These are phyloP conservation scores for Exophiala bonariae DNA, from an alignment of 2,329 filamentous ascomycete species.

Conservation along the genomic window DNA sequence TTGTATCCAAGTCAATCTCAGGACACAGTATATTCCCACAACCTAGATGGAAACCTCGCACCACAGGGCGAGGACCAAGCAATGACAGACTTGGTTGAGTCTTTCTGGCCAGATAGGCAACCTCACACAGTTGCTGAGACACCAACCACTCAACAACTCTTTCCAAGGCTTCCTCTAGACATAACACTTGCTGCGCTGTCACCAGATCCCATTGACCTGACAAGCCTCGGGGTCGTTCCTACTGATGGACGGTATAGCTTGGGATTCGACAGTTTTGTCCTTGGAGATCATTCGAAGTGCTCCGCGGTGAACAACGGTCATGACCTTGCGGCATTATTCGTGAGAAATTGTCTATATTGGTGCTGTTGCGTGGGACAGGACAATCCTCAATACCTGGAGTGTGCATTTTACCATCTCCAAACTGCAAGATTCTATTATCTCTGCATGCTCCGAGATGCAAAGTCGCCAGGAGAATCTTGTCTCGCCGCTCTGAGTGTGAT, in stretches of 20 bases:
- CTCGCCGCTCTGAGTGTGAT: constrained; percentile 15
- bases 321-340: constrained; percentile 6
- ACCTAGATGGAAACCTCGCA: too few species aligned
- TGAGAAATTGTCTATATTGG: constrained; percentile 17
- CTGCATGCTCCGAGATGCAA: constrained; percentile 15
- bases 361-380: constrained; percentile 16
- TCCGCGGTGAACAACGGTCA: constrained; percentile 13
- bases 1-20: too few species aligned
- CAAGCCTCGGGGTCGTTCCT: too few species aligned
- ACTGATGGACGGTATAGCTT: constrained; percentile 2
- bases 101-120: constrained; percentile 5
- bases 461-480: constrained; percentile 13
- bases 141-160: constrained; percentile 2
- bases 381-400: constrained; percentile 1
- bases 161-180: background rate
- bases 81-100: constrained; percentile 4
- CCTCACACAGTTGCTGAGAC: background rate
- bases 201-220: background rate
- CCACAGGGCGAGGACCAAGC: constrained; percentile 3
- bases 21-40: too few species aligned
- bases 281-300: constrained; percentile 10
- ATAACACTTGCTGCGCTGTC: constrained; percentile 1
- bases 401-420: constrained; percentile 8
- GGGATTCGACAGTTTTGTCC: constrained; percentile 7
- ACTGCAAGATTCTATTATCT: constrained; percentile 9